Evolutionary conservation across 306 rosid species (phyloP).

Genomic region (Dryas alaskensis): DNA sequence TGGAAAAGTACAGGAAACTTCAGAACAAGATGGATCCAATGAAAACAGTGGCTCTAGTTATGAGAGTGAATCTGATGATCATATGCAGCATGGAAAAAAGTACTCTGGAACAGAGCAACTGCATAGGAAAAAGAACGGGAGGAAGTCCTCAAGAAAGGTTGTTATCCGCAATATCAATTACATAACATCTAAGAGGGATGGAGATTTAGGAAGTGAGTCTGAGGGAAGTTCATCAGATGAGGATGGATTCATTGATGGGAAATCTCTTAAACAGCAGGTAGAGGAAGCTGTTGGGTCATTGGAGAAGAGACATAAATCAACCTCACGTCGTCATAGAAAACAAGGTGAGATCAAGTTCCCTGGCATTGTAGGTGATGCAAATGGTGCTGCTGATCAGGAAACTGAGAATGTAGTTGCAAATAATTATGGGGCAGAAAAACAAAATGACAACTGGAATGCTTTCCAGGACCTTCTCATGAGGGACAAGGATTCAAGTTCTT

Average conservation of each 20-base stretch:
- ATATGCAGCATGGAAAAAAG: slow-evolving; percentile 41
- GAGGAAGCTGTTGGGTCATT: slow-evolving; percentile 81
- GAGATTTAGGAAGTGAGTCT: slow-evolving; percentile 57
- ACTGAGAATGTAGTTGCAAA: slow-evolving; percentile 14
- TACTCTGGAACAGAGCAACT: slow-evolving; percentile 39
- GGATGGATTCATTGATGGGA: slow-evolving; percentile 61
- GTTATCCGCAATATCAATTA: slow-evolving; percentile 95
- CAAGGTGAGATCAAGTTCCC: slow-evolving; percentile 33
- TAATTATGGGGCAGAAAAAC: slow-evolving; percentile 45
- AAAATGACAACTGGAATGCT: slow-evolving; percentile 71
- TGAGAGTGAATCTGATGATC: slow-evolving; percentile 59
- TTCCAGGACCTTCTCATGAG: slow-evolving; percentile 87
- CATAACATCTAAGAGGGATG: slow-evolving; percentile 82
- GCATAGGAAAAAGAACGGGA: slow-evolving; percentile 56
- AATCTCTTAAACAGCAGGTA: slow-evolving; percentile 77
- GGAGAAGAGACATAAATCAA: slow-evolving; percentile 72
- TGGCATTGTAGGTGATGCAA: slow-evolving; percentile 39
- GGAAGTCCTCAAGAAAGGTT: slow-evolving; percentile 81
- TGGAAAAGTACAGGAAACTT: slow-evolving; percentile 37
- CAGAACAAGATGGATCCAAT: slow-evolving; percentile 58
- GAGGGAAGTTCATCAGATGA: slow-evolving; percentile 67
- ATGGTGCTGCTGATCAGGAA: slow-evolving; percentile 36
- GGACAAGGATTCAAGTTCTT: slow-evolving; percentile 52
- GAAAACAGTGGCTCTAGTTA: slow-evolving; percentile 57
- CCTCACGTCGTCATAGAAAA: slow-evolving; percentile 50